A percentile compares a stretch with the other conserved stretches of the same genome.
phyloP scores from a whole-genome alignment of 1,139 yeast genomes.

The Protomyces arabidopsidicola region DNA sequence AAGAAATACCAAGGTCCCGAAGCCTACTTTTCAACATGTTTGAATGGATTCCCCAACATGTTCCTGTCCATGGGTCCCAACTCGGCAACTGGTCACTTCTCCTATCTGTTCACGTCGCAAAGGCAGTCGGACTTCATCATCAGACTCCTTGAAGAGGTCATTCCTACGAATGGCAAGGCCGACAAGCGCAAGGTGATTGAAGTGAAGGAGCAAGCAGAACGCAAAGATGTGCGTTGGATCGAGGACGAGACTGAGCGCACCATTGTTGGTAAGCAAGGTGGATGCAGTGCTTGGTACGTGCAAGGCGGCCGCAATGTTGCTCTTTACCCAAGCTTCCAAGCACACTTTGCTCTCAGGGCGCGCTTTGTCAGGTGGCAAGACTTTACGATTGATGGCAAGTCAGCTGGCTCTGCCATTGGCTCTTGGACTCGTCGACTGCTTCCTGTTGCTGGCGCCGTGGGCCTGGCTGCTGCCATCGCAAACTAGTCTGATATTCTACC shows the following conservation, averaged over 20 bases:
- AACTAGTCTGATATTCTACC: not conserved
- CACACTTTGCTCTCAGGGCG: slow-evolving; percentile 11
- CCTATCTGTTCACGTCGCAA: slow-evolving; percentile 22
- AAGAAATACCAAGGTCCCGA: slow-evolving; percentile 9
- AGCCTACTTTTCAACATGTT: slow-evolving; percentile 19
- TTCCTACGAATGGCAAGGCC: not conserved
- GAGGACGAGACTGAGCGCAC: slow-evolving; percentile 9
- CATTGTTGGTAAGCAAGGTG: slow-evolving; percentile 25
- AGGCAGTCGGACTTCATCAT: slow-evolving; percentile 20
- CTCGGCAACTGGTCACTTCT: slow-evolving; percentile 26
- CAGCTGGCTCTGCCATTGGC: slow-evolving; percentile 16
- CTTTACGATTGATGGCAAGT: slow-evolving; percentile 16
- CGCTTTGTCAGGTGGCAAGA: slow-evolving; percentile 24
- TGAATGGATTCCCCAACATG: slow-evolving; percentile 25
- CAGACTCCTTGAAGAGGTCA: slow-evolving; percentile 2
- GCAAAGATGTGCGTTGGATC: slow-evolving; percentile 18
- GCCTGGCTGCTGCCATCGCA: not conserved
- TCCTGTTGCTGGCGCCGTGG: slow-evolving; percentile 19
- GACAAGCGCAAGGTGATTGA: slow-evolving; percentile 11
- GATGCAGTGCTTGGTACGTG: slow-evolving; percentile 22
- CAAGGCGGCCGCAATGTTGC: slow-evolving; percentile 13
- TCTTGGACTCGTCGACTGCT: slow-evolving; percentile 12
- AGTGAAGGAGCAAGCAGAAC: slow-evolving; percentile 21
- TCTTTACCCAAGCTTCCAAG: slow-evolving; percentile 22
- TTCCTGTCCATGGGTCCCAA: slow-evolving; percentile 27